Conservation (phyloP, 768 basidiomycete genomes). For the Suillus paluster region DNA sequence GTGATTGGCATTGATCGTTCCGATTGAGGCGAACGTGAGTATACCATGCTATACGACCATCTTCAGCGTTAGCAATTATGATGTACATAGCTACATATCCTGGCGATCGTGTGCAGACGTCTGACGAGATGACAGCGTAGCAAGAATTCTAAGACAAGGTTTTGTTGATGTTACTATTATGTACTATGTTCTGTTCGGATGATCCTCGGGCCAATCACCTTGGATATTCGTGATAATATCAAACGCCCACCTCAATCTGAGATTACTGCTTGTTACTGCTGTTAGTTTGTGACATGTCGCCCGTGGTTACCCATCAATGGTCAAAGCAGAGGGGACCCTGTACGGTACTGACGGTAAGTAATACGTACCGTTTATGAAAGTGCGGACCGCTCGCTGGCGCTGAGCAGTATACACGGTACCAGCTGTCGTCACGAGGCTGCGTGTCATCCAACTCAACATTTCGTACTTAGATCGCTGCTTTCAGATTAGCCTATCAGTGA, state of each 20-base stretch:
- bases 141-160: not conserved
- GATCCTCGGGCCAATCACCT: not conserved
- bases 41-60: not conserved
- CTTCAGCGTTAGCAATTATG: not conserved
- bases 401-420: not conserved
- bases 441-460: not conserved
- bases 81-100: not conserved
- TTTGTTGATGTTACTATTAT: not conserved
- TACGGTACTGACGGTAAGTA: not conserved
- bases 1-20: not conserved
- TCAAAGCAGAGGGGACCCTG: not conserved
- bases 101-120: not conserved
- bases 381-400: not conserved
- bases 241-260: not conserved
- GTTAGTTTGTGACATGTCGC: too few relatives aligned
- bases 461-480: not conserved
- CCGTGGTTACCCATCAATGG: not conserved
- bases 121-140: not conserved
- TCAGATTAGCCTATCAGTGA: not conserved
- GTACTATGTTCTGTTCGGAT: not conserved
- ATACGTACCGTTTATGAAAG: not conserved
- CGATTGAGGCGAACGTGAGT: slow-evolving; percentile 11
- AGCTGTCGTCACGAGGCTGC: not conserved
- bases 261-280: not conserved
- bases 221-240: not conserved